Conservation (phyloP, 2,329 filamentous ascomycete genomes). For the Nothophoma quercina region DNA sequence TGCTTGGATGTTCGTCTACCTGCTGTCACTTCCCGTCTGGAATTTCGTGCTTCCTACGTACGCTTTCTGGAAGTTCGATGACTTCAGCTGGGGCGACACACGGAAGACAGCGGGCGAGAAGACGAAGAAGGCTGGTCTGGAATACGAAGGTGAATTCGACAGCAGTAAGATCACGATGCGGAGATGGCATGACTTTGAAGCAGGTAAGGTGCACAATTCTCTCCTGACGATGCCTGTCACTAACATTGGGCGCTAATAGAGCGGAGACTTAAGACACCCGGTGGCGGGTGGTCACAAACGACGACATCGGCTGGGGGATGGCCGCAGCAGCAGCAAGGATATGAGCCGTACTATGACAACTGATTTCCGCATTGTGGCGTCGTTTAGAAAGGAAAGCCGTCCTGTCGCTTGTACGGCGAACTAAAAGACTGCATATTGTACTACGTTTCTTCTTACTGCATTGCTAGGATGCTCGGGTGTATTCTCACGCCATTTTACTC, state of each 20-base stretch:
- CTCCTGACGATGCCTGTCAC: constrained; percentile 28
- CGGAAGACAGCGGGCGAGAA: constrained; percentile 92
- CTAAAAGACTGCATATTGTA: constrained; percentile 40
- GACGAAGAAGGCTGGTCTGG: constrained; percentile 84
- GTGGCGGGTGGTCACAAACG: constrained; percentile 46
- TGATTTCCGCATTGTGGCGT: constrained; percentile 43
- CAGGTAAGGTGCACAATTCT: constrained; percentile 57
- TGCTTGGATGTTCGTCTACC: constrained; percentile 96
- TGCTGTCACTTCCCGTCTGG: constrained; percentile 92
- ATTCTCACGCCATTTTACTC: constrained; percentile 9
- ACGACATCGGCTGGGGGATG: constrained; percentile 47
- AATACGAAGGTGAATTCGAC: constrained; percentile 95
- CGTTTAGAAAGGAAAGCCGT: constrained; percentile 32
- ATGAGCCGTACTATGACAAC: constrained; percentile 51
- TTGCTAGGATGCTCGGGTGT: constrained; percentile 29
- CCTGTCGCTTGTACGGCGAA: constrained; percentile 28
- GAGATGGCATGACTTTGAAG: constrained; percentile 93
- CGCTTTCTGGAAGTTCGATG: constrained; percentile 99
- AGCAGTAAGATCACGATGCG: constrained; percentile 99
- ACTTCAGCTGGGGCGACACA: constrained; percentile 99
- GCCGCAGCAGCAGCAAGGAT: constrained; percentile 45
- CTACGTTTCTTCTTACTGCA: constrained; percentile 38
- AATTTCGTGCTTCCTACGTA: constrained; percentile 95
- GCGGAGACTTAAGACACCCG: constrained; percentile 52
- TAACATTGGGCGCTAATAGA: constrained; percentile 47